phyloP scores from a whole-genome alignment of 345 rosid genomes.

The Trapa bicornis region DNA sequence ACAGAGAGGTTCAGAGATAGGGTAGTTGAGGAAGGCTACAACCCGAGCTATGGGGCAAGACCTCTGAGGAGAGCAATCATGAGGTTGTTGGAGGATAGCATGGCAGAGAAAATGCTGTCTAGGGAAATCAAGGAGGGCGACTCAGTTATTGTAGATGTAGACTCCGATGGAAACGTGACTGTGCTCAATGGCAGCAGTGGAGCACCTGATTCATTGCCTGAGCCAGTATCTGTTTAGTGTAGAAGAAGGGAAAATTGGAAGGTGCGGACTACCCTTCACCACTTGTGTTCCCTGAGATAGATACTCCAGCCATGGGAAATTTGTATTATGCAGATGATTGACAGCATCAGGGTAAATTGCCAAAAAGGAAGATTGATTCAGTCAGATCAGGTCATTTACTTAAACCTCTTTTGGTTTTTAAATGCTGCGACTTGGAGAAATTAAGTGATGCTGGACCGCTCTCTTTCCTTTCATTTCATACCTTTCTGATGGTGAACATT shows the following conservation, averaged over 20 bases:
- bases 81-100: conserved; percentile 39
- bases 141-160: conserved; percentile 35
- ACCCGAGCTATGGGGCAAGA: conserved; percentile 51
- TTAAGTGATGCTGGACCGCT: too few relatives aligned
- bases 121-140: conserved; percentile 38
- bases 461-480: too few relatives aligned
- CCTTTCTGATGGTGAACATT: too few relatives aligned
- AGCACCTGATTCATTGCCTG: conserved; percentile 9
- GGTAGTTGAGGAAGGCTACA: conserved; percentile 42
- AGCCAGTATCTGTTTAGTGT: background rate
- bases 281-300: too few relatives aligned
- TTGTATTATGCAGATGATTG: too few relatives aligned
- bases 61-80: conserved; percentile 50
- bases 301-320: too few relatives aligned
- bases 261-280: too few relatives aligned
- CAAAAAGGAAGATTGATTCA: too few relatives aligned
- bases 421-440: too few relatives aligned
- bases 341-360: too few relatives aligned
- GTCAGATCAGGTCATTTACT: too few relatives aligned
- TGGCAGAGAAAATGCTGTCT: conserved; percentile 44
- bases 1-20: conserved; percentile 32
- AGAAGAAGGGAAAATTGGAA: background rate
- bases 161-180: conserved; percentile 29
- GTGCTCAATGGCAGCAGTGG: conserved; percentile 19
- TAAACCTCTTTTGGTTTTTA: too few relatives aligned